Conservation (phyloP, 2,329 filamentous ascomycete genomes). For the Pyrenophora tritici-repentis region DNA sequence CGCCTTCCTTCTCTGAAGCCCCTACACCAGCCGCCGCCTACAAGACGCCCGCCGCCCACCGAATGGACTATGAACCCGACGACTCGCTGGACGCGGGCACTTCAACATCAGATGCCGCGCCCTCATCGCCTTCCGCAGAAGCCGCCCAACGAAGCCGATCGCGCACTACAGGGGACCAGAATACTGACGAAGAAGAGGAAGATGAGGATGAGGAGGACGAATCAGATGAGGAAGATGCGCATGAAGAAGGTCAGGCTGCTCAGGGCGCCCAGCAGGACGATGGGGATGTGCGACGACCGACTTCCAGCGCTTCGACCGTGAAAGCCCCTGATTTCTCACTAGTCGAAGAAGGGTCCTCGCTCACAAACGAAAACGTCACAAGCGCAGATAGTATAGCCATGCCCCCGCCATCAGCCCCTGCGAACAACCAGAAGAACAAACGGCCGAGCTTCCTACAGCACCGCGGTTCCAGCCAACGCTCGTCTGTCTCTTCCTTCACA, state of each 20-base stretch:
- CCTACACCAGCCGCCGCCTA: conserved; percentile 50
- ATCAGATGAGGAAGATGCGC: conserved; percentile 1
- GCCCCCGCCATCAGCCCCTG: conserved; percentile 23
- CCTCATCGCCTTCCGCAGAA: conserved; percentile 52
- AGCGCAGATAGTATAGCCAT: conserved; percentile 36
- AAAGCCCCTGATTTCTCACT: conserved; percentile 44
- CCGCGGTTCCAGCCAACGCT: conserved; percentile 62
- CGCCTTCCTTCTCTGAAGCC: conserved; percentile 38
- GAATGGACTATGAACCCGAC: conserved; percentile 28
- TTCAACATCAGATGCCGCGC: conserved; percentile 40
- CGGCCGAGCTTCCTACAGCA: conserved; percentile 62
- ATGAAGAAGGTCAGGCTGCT: conserved; percentile 10
- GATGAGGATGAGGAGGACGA: conserved; percentile 4
- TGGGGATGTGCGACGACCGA: conserved; percentile 36
- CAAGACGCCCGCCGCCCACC: conserved; percentile 47
- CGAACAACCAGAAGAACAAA: conserved; percentile 41
- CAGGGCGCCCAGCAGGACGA: conserved; percentile 21
- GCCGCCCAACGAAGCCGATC: conserved; percentile 44
- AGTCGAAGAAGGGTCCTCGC: conserved; percentile 36
- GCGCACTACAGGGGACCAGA: conserved; percentile 17
- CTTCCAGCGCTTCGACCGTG: conserved; percentile 48
- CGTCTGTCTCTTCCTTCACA: conserved; percentile 62
- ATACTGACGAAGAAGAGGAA: conserved; percentile 1
- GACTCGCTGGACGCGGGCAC: conserved; percentile 34
- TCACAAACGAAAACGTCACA: conserved; percentile 36